Conservation (phyloP, 1,139 yeast genomes). For the Saccharomyces hybrid region DNA sequence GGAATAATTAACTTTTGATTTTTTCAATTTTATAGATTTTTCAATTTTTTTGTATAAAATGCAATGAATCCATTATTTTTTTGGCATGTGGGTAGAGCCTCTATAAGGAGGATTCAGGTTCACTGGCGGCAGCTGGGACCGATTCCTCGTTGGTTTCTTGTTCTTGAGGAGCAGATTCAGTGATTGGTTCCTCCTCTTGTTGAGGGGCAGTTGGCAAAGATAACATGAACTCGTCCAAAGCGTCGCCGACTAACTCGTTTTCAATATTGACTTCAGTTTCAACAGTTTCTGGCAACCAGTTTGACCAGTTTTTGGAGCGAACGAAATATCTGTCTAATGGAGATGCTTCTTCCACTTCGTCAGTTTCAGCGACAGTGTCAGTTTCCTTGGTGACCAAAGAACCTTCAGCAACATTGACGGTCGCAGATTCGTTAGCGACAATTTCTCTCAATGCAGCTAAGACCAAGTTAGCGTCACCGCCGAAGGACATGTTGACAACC, state of each 20-base stretch:
- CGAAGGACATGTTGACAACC: conserved; percentile 30
- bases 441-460: conserved; percentile 32
- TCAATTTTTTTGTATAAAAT: neutral
- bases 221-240: conserved; percentile 20
- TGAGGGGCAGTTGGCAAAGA: conserved; percentile 12
- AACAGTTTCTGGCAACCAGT: conserved; percentile 17
- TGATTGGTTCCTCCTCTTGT: neutral
- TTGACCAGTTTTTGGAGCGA: conserved; percentile 27
- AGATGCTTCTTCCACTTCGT: conserved; percentile 10
- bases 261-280: conserved; percentile 22
- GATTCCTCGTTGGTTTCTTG: conserved; percentile 3
- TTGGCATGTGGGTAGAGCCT: neutral
- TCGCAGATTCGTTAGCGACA: conserved; percentile 25
- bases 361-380: conserved; percentile 6
- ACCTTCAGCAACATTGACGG: conserved; percentile 28
- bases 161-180: neutral
- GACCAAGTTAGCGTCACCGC: conserved; percentile 29
- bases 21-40: neutral
- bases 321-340: conserved; percentile 21
- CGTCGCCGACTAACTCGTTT: conserved; percentile 17
- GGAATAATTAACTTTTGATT: neutral
- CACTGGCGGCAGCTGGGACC: conserved; percentile 3
- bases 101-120: conserved; percentile 1
- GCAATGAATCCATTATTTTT: conserved; percentile 2
- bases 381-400: conserved; percentile 5